Evolutionary conservation across 371 early-diverging fungal species (phyloP), one percentile per base, ranked within the genome.

Genomic region (Synchytrium microbalum): DNA sequence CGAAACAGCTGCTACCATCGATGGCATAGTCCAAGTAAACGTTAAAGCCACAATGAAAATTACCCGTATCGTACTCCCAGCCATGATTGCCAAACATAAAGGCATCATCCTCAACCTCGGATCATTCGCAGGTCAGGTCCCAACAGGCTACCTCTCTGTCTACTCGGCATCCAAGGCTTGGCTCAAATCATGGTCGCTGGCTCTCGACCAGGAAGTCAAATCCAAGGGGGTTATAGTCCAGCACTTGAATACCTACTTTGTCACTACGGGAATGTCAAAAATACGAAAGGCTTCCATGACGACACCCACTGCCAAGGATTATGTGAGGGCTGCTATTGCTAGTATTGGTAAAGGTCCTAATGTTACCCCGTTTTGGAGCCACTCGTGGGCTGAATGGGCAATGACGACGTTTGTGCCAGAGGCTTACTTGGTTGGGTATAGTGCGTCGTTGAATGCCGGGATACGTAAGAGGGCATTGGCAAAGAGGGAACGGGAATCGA

Each of bases 111-210:
- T 99, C 66, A 96, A 93, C 78, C 75, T 91, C 59, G 98, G 98
- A 14, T 96, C 98, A 26, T 88, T 95, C 71, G 85, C 94, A 51
- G 95, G 93, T 28, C 75, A 88, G 31, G 77, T 92, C 28, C 91
- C 98, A 46, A 87, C 88, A 16, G 96, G 96, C 28, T 86, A 85
- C 72, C 82, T 96, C 64, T 84, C 93, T 46, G 87, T 91, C 29
- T 99, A 99, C 82, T 90, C 94, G 62, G 95, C 90, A 29, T 86
- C 92, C 63, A 98, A 98, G 75, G 87, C 96, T 0, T 96, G 95
- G 79, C 78, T 98, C 63, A 85, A 88, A 56, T 84, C 84, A 63
- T 98, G 90, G 87, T 89, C 93, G 58, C 88, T 88, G 74, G 89
- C 93, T 24, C 78, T 98, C 58, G 92, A 88, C 52, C 83, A 84